These are phyloP conservation scores for Phytophthora pluvialis DNA, from an alignment of 352 stramenopile genomes.

Conservation along the genomic window DNA sequence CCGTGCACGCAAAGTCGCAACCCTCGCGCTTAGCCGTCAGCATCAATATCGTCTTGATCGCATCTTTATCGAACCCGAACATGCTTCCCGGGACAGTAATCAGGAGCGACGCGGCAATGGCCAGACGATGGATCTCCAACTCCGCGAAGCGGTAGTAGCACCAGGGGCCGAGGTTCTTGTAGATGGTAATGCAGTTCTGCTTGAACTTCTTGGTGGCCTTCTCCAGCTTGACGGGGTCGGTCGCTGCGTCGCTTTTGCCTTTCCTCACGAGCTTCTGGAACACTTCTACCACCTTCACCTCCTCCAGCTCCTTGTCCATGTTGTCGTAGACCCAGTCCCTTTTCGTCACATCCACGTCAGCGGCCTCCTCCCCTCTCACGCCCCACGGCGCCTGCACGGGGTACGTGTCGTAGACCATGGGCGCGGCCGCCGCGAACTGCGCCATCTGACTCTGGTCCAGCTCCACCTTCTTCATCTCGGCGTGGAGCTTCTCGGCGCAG, in stretches of 20 bases:
- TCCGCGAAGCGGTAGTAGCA: slow-evolving; percentile 80
- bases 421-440: slow-evolving; percentile 71
- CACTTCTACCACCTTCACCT: slow-evolving; percentile 57
- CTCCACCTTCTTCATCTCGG: slow-evolving; percentile 73
- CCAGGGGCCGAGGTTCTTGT: slow-evolving; percentile 72
- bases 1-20: slow-evolving; percentile 59
- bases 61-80: slow-evolving; percentile 62
- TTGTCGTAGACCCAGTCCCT: slow-evolving; percentile 39
- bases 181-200: slow-evolving; percentile 59
- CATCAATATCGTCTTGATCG: slow-evolving; percentile 57
- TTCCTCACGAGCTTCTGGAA: slow-evolving; percentile 61
- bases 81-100: slow-evolving; percentile 60
- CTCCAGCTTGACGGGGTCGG: slow-evolving; percentile 44
- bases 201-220: slow-evolving; percentile 66
- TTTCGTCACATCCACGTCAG: slow-evolving; percentile 3
- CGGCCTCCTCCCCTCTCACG: slow-evolving; percentile 26
- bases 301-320: slow-evolving; percentile 51
- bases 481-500: slow-evolving; percentile 76
- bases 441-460: slow-evolving; percentile 56
- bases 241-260: slow-evolving; percentile 47
- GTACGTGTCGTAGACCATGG: slow-evolving; percentile 72
- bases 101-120: slow-evolving; percentile 57
- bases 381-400: slow-evolving; percentile 39
- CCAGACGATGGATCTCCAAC: slow-evolving; percentile 72
- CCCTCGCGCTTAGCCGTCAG: slow-evolving; percentile 43